Percentiles rank a stretch among this genome's conserved stretches.
Evolutionary conservation across 345 rosid species (phyloP).

Genomic region (Populus deltoides): DNA sequence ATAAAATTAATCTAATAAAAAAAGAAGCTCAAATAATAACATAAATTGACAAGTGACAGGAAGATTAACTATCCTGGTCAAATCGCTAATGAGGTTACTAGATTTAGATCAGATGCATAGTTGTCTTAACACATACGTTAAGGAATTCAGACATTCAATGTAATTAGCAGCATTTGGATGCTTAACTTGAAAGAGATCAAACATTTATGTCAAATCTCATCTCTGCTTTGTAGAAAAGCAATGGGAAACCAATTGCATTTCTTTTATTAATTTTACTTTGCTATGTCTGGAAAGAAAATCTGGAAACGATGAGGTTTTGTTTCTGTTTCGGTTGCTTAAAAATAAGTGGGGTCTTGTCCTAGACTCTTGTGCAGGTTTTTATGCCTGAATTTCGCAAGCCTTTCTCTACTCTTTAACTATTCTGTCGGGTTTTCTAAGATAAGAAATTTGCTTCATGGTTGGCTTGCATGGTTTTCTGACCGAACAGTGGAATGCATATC

Average conservation of each 20-base stretch:
- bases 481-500: not conserved
- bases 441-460: not conserved
- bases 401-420: not conserved
- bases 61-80: not conserved
- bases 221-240: not conserved
- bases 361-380: not conserved
- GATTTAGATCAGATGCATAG: constrained; percentile 6
- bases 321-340: not conserved
- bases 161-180: not conserved
- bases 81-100: not conserved
- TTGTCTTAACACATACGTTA: not conserved
- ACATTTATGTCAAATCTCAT: not conserved
- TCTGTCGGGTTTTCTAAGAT: not conserved
- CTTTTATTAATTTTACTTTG: not conserved
- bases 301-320: not conserved
- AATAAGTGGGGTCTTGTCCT: not conserved
- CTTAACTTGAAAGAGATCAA: not conserved
- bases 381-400: not conserved
- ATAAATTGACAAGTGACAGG: not conserved
- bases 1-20: not conserved
- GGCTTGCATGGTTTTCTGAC: not conserved
- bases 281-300: not conserved
- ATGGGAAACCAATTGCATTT: not conserved
- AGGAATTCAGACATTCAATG: not conserved
- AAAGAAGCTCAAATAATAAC: not conserved